Base-by-base conservation (phyloP, 495 filamentous ascomycete species). In the Penicillium parvum region DNA sequence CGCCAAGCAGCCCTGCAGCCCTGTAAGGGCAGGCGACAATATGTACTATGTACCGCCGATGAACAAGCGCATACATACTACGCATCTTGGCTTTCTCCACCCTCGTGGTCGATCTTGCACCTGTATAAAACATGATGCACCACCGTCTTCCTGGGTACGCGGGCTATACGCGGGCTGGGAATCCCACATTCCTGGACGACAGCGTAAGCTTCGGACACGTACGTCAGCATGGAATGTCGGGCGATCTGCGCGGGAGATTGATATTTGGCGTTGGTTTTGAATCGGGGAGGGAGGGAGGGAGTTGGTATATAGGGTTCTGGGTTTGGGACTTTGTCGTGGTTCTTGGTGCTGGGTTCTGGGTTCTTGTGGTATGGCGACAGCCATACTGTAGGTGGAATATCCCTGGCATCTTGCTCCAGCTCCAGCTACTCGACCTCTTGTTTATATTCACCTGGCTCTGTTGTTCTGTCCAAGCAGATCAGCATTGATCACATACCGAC, bases 141-240 rank as follows among this genome's bases (percentile, higher is more conserved):
- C 29, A 27, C 25, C 36, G 9, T 10, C 15, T 30, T 43, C 35
- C 40, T 17, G 18, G 37, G 11, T n/a, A n/a, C 5, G 28, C 14
- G 18, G 19, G 18, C 27, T 37, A 37, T 40, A 49, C 50, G 45
- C 45, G 41, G 47, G 45, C 41, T 12, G 12, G 50, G 50, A 53
- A 53, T 53, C 29, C 19, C 42, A 18, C 28, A 30, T 30, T 30
- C 28, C 16, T 30, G n/a, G 11, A 5, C n/a, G 8, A n/a, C 28
- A 30, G 12, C 14, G 25, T 34, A 21, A 47, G 18, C n/a, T 16
- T 4, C 29, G 25, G 9, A 38, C 14, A 37, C 22, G 28, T 30
- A 30, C 28, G 28, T 30, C 28, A 30, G n/a, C 28, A 4, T 14
- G 28, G 28, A 30, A 30, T 30, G 28, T 30, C 28, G 28, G 25